A percentile compares a stretch with the other conserved stretches of the same genome.
Conservation (phyloP, 2,329 filamentous ascomycete genomes). For the Fusarium sp. region DNA sequence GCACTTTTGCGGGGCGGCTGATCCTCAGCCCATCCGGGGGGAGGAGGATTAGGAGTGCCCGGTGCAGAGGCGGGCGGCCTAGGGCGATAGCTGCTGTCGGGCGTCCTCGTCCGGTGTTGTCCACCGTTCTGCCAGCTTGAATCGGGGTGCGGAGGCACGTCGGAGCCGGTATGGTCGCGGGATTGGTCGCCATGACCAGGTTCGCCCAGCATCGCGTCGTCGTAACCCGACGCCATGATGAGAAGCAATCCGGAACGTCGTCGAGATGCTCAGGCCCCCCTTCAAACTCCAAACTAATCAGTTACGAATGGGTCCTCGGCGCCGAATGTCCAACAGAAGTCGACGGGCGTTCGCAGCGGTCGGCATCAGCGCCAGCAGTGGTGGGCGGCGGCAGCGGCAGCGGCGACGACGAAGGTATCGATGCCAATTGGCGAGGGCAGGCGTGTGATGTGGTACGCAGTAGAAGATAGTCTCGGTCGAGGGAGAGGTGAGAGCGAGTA, state of each 20-base stretch:
- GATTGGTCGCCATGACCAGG: conserved; percentile 49
- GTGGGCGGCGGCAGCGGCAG: conserved; percentile 22
- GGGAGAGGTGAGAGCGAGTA: conserved; percentile 30
- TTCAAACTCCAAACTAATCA: conserved; percentile 44
- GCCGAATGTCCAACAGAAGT: conserved; percentile 49
- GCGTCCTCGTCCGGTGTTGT: conserved; percentile 50
- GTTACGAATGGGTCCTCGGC: conserved; percentile 44
- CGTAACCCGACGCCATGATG: conserved; percentile 62
- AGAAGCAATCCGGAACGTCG: conserved; percentile 42
- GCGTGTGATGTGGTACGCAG: conserved; percentile 33
- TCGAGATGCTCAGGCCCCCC: conserved; percentile 37
- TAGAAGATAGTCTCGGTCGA: conserved; percentile 25
- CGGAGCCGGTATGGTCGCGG: conserved; percentile 39
- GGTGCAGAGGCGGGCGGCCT: conserved; percentile 52
- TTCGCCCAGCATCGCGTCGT: conserved; percentile 55
- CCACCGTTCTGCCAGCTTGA: conserved; percentile 53
- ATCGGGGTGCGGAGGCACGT: conserved; percentile 49
- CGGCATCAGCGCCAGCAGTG: conserved; percentile 54
- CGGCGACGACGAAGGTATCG: conserved; percentile 24
- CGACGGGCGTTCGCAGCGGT: conserved; percentile 49
- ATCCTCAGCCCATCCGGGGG: conserved; percentile 55
- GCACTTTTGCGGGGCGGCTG: conserved; percentile 60
- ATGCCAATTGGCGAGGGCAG: conserved; percentile 46
- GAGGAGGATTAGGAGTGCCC: conserved; percentile 47
- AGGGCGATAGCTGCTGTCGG: conserved; percentile 51